Evolutionary conservation across 768 basidiomycete species (phyloP).

Genomic region (Lanmaoa rubissima): DNA sequence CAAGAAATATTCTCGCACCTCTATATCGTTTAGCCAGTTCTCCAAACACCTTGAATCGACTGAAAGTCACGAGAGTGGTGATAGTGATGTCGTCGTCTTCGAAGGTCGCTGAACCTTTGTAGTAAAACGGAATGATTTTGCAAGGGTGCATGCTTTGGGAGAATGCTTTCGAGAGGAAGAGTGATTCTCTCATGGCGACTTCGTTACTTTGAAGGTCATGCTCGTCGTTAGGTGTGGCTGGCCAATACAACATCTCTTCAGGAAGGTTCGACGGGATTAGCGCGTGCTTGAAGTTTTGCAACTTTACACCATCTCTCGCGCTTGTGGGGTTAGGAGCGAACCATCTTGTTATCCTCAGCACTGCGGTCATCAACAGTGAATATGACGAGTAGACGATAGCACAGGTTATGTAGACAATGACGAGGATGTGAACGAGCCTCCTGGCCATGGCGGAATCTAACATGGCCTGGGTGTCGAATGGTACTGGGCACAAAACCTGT

Average conservation of each 20-base stretch:
- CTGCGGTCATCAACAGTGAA: constrained; percentile 17
- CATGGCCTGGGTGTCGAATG: not conserved
- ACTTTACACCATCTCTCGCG: not conserved
- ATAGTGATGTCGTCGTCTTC: constrained; percentile 74
- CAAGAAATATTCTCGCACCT: constrained; percentile 43
- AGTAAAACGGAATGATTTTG: constrained; percentile 80
- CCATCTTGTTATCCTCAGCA: constrained; percentile 7
- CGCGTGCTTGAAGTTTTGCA: not conserved
- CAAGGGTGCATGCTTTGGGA: constrained; percentile 67
- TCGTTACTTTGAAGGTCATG: not conserved
- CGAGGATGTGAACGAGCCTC: constrained; percentile 15
- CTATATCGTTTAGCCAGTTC: constrained; percentile 74
- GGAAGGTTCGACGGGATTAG: constrained; percentile 1
- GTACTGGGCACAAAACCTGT: not conserved
- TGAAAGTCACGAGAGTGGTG: constrained; percentile 80
- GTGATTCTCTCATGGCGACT: constrained; percentile 42
- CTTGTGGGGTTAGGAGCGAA: not conserved
- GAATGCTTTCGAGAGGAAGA: constrained; percentile 70
- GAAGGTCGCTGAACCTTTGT: constrained; percentile 57
- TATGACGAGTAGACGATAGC: constrained; percentile 35
- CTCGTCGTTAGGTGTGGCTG: not conserved
- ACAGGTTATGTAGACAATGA: constrained; percentile 22
- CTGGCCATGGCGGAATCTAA: constrained; percentile 6
- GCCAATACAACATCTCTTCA: constrained; percentile 26
- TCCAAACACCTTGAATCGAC: constrained; percentile 70